A percentile compares a stretch with the other conserved stretches of the same genome.
Conservation (phyloP, 768 basidiomycete genomes). For the Coprinopsis marcescibilis region DNA sequence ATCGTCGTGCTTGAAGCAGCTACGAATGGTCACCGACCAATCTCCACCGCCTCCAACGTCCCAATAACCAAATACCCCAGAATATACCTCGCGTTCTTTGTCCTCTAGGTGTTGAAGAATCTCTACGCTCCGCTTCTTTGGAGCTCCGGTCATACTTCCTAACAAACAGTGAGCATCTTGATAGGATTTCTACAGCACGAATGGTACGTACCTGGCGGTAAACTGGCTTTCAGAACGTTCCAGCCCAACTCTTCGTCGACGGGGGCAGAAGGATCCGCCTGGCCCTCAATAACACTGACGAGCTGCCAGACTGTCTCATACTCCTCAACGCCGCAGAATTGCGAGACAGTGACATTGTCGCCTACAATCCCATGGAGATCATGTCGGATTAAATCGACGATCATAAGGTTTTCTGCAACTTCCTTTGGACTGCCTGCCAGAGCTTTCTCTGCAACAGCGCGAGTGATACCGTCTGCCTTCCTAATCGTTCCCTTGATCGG, state of each 20-base stretch:
- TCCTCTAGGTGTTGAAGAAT: conserved; percentile 79
- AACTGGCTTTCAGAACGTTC: conserved; percentile 69
- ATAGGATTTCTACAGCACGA: neutral
- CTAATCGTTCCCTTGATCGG: conserved; percentile 93
- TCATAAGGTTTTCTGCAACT: conserved; percentile 96
- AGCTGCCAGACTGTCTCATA: conserved; percentile 95
- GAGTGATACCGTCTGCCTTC: conserved; percentile 59
- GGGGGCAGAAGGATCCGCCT: conserved; percentile 14
- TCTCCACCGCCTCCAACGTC: conserved; percentile 84
- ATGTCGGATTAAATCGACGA: conserved; percentile 92
- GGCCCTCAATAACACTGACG: conserved; percentile 80
- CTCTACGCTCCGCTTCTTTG: conserved; percentile 90
- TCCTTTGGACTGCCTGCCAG: conserved; percentile 74
- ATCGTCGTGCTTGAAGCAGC: conserved; percentile 73
- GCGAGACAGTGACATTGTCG: conserved; percentile 72
- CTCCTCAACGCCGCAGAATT: conserved; percentile 85
- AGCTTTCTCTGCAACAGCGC: conserved; percentile 57
- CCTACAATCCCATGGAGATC: conserved; percentile 84
- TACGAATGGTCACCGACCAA: conserved; percentile 92
- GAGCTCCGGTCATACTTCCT: conserved; percentile 98
- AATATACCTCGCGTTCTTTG: conserved; percentile 72
- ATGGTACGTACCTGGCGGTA: conserved; percentile 70
- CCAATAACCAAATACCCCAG: conserved; percentile 92
- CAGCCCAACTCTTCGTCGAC: conserved; percentile 57
- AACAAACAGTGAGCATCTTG: neutral